Base-by-base conservation (phyloP, 2,329 filamentous ascomycete genomes). In the Aspergillus quadrilineatus region DNA sequence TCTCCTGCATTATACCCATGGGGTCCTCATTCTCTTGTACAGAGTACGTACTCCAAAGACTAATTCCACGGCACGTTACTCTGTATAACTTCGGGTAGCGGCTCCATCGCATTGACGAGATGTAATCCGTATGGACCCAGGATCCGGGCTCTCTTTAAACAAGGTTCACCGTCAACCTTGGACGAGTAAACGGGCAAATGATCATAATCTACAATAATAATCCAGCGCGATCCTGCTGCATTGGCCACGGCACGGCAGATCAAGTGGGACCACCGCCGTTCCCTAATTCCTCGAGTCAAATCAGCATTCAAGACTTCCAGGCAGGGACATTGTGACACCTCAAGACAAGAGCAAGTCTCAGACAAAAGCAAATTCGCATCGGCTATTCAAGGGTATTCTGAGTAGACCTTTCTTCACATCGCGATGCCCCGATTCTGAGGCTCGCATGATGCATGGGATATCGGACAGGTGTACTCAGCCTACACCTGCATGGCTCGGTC, bases 171-270 rank as follows among this genome's bases (percentile, higher is more conserved):
- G 30, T 28, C 34, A 37, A 37, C 34, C 34, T 37, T 37, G 34
- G 30, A 34, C 6, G 42, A 50, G 42, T 28, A 41, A 50, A 32
- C 26, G 22, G 53, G 34, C 44, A 48, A 53, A 45, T 34, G 22
- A 22, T 22, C 22, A 22, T 22, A 22, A 22, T 22, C 2, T 22
- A 22, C 22, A 22, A 22, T 2, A 4, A 22, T 22, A 26, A 43
- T 43, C 34, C 42, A 37, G 45, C 48, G 15, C 48, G 39, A 53
- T 50, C 44, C 50, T 52, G 39, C 56, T 58, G 48, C 52, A 60
- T 51, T 58, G 52, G 43, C 50, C 55, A 58, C 49, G 41, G 55
- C 55, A 58, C 45, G 34, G 55, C 45, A 58, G 58, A 60, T 60
- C 55, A 53, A 53, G 51, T 58, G 58, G 55, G 29, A 30, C 17